Evolutionary conservation across 1,284 basidiomycete species (phyloP).

Genomic region (Pholiota adiposa): DNA sequence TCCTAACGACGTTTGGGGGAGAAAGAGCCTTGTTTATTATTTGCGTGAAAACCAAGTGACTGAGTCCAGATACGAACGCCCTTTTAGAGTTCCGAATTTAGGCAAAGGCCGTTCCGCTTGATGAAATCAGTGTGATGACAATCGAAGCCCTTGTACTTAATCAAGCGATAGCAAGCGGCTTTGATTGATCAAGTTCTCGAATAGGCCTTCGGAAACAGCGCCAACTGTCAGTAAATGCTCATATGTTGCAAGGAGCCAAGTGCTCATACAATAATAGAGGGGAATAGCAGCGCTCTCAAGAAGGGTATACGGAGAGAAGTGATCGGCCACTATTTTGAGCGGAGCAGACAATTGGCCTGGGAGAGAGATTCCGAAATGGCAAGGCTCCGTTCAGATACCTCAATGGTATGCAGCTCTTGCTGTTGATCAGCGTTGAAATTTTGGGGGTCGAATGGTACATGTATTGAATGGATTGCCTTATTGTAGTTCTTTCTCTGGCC

Average conservation of each 20-base stretch:
- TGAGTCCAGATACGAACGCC: background rate
- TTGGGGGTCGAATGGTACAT: too few species aligned
- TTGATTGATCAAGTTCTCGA: background rate
- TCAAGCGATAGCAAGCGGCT: background rate
- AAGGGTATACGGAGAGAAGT: background rate
- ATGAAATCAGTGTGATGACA: background rate
- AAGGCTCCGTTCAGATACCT: background rate
- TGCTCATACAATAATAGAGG: background rate
- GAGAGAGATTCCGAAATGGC: background rate
- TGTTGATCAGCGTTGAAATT: too few species aligned
- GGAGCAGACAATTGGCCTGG: background rate
- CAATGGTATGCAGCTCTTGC: too few species aligned
- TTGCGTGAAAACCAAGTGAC: background rate
- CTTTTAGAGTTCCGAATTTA: background rate
- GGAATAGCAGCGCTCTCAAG: background rate
- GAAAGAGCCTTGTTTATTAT: background rate
- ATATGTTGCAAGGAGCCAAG: background rate
- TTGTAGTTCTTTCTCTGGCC: too few species aligned
- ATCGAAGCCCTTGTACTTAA: constrained; percentile 1
- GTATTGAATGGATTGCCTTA: too few species aligned
- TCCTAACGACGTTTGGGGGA: background rate
- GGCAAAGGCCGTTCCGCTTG: background rate
- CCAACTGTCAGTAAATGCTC: constrained; percentile 6
- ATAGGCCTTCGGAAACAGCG: constrained; percentile 4
- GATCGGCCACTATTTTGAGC: background rate